phyloP scores from a whole-genome alignment of 331 rosid species.

The Pyracantha coccinea region DNA sequence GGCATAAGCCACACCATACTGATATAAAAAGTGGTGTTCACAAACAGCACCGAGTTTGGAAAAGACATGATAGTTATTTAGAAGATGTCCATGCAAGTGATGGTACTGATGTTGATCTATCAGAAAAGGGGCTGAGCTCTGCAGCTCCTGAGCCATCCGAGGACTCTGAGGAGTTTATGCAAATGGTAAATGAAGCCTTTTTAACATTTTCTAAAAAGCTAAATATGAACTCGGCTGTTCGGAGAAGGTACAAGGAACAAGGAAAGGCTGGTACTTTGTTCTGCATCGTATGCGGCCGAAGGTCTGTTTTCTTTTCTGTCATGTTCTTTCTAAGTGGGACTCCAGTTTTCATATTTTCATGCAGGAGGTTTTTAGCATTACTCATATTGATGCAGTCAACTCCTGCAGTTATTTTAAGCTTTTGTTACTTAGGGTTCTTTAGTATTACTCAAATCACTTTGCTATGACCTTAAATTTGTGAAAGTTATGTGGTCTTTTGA shows the following conservation, averaged over 20 bases:
- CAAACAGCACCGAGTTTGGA: constrained; percentile 59
- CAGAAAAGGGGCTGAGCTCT: constrained; percentile 45
- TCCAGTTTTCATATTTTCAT: constrained; percentile 31
- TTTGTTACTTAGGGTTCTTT: constrained; percentile 5
- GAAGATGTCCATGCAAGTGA: constrained; percentile 38
- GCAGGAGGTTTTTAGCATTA: constrained; percentile 31
- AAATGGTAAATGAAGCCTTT: constrained; percentile 70
- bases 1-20: constrained; percentile 40
- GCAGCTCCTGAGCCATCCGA: constrained; percentile 51
- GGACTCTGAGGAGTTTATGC: constrained; percentile 75
- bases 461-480: neutral
- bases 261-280: constrained; percentile 89
- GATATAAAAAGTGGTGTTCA: constrained; percentile 42
- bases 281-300: constrained; percentile 91
- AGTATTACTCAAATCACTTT: neutral
- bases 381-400: constrained; percentile 7
- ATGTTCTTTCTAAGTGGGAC: constrained; percentile 39
- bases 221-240: constrained; percentile 52
- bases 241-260: constrained; percentile 71
- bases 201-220: constrained; percentile 59
- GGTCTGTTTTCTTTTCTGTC: constrained; percentile 73
- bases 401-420: constrained; percentile 16
- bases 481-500: neutral
- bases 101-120: constrained; percentile 30
- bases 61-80: constrained; percentile 41